phyloP scores from a whole-genome alignment of 2,329 filamentous ascomycete genomes.

The Alternaria metachromatica region DNA sequence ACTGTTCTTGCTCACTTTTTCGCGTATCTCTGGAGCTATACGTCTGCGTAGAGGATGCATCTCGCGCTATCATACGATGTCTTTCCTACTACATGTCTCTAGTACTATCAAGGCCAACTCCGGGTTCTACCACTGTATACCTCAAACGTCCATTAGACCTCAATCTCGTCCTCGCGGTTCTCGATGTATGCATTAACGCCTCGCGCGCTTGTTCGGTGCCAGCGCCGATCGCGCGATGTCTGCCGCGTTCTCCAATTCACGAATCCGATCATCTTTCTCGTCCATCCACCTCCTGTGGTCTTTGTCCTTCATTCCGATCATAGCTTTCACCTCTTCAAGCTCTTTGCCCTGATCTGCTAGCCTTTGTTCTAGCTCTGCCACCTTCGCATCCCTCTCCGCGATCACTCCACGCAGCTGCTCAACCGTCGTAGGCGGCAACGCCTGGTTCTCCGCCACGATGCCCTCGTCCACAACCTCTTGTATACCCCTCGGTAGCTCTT shows the following conservation, averaged over 20 bases:
- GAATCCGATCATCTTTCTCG: too few relatives aligned
- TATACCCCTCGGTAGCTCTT: not conserved
- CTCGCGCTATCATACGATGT: rapidly evolving
- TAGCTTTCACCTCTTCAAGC: not conserved
- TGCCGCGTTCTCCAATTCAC: not conserved
- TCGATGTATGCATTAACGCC: not conserved
- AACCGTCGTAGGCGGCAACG: not conserved
- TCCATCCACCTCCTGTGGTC: too few relatives aligned
- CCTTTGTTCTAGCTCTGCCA: not conserved
- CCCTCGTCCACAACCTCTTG: not conserved
- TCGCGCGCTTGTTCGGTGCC: not conserved
- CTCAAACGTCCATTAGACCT: rapidly evolving
- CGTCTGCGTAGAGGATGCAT: not conserved
- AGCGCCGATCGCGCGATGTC: too few relatives aligned
- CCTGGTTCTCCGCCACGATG: not conserved
- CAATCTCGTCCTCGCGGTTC: not conserved
- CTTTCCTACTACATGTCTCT: not conserved
- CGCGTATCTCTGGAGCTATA: rapidly evolving
- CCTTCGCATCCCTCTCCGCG: not conserved
- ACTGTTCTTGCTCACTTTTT: not conserved
- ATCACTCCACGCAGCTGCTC: not conserved
- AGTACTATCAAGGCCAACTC: not conserved
- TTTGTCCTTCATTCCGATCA: not conserved
- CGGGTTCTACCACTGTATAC: not conserved
- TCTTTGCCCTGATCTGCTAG: not conserved